Conservation (phyloP, 2,329 filamentous ascomycete species). For the Fonsecaea pedrosoi region DNA sequence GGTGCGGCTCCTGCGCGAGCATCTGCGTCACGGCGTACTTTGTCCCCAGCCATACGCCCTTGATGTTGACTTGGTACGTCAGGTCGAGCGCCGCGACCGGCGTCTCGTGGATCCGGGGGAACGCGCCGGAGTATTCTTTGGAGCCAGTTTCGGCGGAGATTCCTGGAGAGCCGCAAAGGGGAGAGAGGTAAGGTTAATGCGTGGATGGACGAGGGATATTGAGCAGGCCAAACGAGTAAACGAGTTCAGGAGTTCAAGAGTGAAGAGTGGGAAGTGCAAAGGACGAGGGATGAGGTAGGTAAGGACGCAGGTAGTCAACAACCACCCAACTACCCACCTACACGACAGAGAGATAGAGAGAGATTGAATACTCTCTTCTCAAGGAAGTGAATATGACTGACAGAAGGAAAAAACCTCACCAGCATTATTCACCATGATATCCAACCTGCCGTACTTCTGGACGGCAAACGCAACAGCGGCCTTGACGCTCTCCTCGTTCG, state of each 20-base stretch:
- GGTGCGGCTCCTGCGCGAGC: conserved; percentile 34
- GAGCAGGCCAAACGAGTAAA: background rate
- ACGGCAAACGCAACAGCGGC: conserved; percentile 85
- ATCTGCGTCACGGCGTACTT: conserved; percentile 42
- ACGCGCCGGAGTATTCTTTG: conserved; percentile 1
- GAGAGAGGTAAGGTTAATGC: background rate
- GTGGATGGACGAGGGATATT: no score
- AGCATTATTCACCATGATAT: conserved; percentile 43
- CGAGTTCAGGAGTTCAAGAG: conserved; percentile 19
- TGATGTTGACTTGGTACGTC: conserved; percentile 45
- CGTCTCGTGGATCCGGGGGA: conserved; percentile 27
- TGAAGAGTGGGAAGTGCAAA: no score
- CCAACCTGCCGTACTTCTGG: conserved; percentile 72
- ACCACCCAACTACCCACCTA: no score
- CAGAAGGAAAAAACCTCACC: conserved; percentile 31
- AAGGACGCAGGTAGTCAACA: background rate
- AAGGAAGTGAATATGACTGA: no score
- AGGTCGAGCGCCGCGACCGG: conserved; percentile 24
- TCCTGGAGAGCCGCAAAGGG: conserved; percentile 1
- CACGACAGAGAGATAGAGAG: no score
- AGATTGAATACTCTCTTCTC: no score
- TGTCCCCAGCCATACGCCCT: conserved; percentile 52
- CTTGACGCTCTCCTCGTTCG: conserved; percentile 47
- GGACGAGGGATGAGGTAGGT: background rate
- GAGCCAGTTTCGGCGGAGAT: conserved; percentile 26